A percentile compares a stretch with the other conserved stretches of the same genome.
phyloP scores from a whole-genome alignment of 306 rosid species.

The Alnus glutinosa region DNA sequence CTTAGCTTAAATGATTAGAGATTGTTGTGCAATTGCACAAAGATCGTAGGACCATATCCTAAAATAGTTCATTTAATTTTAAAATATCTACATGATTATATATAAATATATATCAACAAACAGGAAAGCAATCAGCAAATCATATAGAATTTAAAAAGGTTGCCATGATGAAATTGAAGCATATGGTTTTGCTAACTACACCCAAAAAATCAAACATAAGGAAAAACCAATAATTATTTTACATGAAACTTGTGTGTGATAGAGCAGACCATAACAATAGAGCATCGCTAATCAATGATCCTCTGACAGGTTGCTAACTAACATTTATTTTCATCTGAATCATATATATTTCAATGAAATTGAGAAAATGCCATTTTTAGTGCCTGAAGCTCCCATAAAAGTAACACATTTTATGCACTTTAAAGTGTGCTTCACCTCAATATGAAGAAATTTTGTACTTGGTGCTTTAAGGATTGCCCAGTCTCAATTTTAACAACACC shows the following conservation, averaged over 20 bases:
- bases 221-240: too few species aligned
- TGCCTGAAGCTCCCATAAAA: background rate
- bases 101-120: too few species aligned
- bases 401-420: background rate
- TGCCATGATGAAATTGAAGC: too few species aligned
- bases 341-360: background rate
- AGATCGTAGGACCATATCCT: background rate
- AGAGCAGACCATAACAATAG: background rate
- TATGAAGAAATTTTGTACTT: background rate
- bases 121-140: too few species aligned
- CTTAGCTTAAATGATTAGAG: background rate
- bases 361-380: background rate
- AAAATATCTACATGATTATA: background rate
- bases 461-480: background rate
- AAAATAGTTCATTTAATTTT: background rate
- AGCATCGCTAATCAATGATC: background rate
- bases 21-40: background rate
- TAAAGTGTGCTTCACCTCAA: background rate
- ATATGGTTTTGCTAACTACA: too few species aligned
- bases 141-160: too few species aligned
- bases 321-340: background rate
- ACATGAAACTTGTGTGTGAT: background rate
- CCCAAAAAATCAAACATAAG: too few species aligned
- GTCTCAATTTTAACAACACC: background rate
- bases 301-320: background rate